Conservation (phyloP, 2,329 filamentous ascomycete species). For the Colletotrichum sp. region DNA sequence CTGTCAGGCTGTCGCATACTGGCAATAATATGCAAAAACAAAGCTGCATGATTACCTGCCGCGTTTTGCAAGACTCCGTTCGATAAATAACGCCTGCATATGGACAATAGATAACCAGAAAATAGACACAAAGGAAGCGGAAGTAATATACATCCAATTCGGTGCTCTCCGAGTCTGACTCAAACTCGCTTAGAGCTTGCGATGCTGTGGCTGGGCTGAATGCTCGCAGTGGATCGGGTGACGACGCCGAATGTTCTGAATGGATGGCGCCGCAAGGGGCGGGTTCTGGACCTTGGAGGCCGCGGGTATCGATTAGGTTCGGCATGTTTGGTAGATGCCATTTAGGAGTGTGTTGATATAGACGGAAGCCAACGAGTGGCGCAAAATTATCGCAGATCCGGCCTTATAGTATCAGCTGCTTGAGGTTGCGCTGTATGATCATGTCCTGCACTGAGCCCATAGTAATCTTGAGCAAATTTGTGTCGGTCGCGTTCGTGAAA, state of each 20-base stretch:
- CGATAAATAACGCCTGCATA: conserved; percentile 14
- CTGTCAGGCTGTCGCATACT: not conserved
- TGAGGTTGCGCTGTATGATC: conserved; percentile 84
- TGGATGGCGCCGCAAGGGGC: not conserved
- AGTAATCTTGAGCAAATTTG: conserved; percentile 82
- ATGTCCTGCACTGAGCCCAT: conserved; percentile 88
- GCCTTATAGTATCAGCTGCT: conserved; percentile 74
- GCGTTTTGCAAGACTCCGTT: not conserved
- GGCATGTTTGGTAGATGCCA: conserved; percentile 2
- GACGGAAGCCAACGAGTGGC: not conserved
- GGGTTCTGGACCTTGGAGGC: not conserved
- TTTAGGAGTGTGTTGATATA: not conserved
- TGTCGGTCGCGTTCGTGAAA: conserved; percentile 67
- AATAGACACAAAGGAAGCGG: conserved; percentile 16
- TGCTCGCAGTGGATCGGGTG: not conserved
- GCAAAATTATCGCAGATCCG: conserved; percentile 1
- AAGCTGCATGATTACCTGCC: not conserved
- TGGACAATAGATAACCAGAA: conserved; percentile 15
- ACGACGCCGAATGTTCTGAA: not conserved
- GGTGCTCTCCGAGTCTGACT: not conserved
- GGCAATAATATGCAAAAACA: not conserved
- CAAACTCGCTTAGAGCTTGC: not conserved
- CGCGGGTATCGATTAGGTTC: conserved; percentile 18
- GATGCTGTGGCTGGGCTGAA: not conserved
- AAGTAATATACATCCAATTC: conserved; percentile 12